Evolutionary conservation across 1,284 basidiomycete species (phyloP), one percentile per base, ranked within the genome.

Genomic region (Ustilago crameri): DNA sequence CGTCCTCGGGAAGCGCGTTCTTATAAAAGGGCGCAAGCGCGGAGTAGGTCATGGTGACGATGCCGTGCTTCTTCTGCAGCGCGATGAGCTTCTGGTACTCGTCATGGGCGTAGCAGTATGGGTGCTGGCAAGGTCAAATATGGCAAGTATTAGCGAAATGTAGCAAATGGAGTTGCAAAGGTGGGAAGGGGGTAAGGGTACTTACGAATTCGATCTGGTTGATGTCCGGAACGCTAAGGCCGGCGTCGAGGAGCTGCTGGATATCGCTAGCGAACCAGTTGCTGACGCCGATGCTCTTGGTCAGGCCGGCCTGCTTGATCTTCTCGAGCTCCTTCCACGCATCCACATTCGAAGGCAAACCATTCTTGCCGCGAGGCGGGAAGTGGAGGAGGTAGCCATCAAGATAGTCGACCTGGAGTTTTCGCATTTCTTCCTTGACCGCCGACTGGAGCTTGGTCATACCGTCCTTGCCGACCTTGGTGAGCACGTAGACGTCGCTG

Each of bases 131-230:
- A 23, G 15, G n/a, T 40, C 18, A 23, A 22, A 20, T 2, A n/a
- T 23, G 17, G 20, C 20, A 37, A 17, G n/a, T n/a, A n/a, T n/a
- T n/a, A n/a, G n/a, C n/a, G n/a, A n/a, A n/a, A n/a, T n/a, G n/a
- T n/a, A n/a, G n/a, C n/a, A n/a, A n/a, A n/a, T n/a, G n/a, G n/a
- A n/a, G n/a, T n/a, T n/a, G n/a, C n/a, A n/a, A n/a, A n/a, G n/a
- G n/a, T n/a, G n/a, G 17, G 32, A 26, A 3, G n/a, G 38, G 37
- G 7, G 14, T n/a, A 5, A 26, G n/a, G n/a, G n/a, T 3, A 63
- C 68, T 67, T 51, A 66, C 67, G 38, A 71, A 74, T 42, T 77
- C 75, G 43, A 77, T 76, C 60, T 77, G 74, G 54, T 77, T 77
- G 47, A 77, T 75, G 27, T 77, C 73, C n/a, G 70, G 72, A 1